Conservation (phyloP, 805 yeast species). For the Wickerhamiella spandovensis region DNA sequence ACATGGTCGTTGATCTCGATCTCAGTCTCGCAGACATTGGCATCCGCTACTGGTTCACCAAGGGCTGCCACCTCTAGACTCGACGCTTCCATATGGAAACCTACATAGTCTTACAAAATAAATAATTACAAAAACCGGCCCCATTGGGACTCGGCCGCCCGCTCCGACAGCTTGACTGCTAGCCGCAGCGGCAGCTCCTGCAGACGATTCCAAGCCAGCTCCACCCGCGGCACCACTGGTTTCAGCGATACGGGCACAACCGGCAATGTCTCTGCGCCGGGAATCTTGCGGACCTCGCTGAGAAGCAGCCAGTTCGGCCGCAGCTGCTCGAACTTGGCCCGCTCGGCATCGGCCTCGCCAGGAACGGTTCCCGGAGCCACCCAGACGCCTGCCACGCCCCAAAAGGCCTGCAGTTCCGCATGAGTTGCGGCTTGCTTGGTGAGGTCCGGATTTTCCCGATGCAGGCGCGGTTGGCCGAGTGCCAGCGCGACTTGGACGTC, state of each 20-base stretch:
- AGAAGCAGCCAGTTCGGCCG: constrained; percentile 1
- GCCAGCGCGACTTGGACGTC: constrained; percentile 23
- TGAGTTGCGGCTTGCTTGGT: constrained; percentile 13
- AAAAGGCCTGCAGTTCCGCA: neutral
- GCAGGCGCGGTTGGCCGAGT: constrained; percentile 20
- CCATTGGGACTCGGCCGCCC: neutral
- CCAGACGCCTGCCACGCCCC: neutral
- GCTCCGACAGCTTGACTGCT: neutral
- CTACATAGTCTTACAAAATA: no score
- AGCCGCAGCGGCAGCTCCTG: neutral
- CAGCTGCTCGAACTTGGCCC: neutral
- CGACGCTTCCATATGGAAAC: no score
- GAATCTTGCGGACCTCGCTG: neutral
- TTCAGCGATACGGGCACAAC: neutral
- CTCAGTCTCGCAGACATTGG: constrained; percentile 20
- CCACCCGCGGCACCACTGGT: neutral
- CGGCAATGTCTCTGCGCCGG: neutral
- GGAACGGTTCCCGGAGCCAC: neutral
- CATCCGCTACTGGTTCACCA: constrained; percentile 21
- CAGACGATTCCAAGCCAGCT: neutral
- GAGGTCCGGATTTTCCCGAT: constrained; percentile 19
- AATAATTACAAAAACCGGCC: neutral
- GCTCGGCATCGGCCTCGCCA: neutral
- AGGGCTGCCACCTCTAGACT: neutral
- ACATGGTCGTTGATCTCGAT: constrained; percentile 13